Evolutionary conservation across 768 basidiomycete species (phyloP).

Genomic region (Trametes cingulata): DNA sequence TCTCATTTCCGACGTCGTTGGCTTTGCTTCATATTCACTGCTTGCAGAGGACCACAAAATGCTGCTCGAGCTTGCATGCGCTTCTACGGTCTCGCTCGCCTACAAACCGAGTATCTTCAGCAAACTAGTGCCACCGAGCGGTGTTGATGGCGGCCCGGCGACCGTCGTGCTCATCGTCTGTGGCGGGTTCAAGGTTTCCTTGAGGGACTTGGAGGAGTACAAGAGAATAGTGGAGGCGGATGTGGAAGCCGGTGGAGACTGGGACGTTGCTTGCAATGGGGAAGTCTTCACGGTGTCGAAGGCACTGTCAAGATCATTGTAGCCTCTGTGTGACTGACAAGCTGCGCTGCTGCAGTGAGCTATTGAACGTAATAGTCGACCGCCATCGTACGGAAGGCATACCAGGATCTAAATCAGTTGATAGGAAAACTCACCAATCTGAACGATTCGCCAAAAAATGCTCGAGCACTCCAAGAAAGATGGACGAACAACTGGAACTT

Average conservation of each 20-base stretch:
- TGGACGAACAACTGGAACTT: no score
- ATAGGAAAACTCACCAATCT: no score
- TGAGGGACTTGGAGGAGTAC: constrained; percentile 54
- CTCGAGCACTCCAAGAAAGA: no score
- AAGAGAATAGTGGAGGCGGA: constrained; percentile 40
- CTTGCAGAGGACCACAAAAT: constrained; percentile 70
- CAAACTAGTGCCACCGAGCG: constrained; percentile 42
- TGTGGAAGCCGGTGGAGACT: constrained; percentile 29
- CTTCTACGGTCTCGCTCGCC: constrained; percentile 66
- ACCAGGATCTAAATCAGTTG: no score
- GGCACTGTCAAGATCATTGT: neutral
- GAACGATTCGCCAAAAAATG: no score
- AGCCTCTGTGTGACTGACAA: no score
- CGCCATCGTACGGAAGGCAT: no score
- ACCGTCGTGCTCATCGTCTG: constrained; percentile 69
- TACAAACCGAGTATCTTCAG: constrained; percentile 61
- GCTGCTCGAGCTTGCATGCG: constrained; percentile 73
- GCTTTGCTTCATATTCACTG: no score
- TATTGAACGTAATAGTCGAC: no score
- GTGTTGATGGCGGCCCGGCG: constrained; percentile 31
- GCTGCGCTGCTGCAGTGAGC: no score
- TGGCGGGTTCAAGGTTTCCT: constrained; percentile 68
- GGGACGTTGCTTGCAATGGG: constrained; percentile 25
- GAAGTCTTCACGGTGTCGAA: constrained; percentile 1
- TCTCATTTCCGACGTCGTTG: no score